Evolutionary conservation across 768 basidiomycete species (phyloP), one percentile per base, ranked within the genome.

Genomic region (Suillus placidus): DNA sequence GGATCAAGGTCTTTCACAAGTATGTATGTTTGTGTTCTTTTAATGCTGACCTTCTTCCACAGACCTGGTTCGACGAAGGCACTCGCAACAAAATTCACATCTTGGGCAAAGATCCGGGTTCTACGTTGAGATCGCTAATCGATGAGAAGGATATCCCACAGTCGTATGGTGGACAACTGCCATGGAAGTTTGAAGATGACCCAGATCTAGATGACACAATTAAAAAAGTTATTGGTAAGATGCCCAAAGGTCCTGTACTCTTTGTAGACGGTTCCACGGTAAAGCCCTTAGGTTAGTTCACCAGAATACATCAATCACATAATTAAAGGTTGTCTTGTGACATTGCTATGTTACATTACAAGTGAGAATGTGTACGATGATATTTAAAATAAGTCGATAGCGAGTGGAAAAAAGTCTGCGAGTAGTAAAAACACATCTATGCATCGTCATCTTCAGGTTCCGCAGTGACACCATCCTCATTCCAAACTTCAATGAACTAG

Each of bases 41-140:
- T 13, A 54, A 32, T 60, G 18, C 18, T 38, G 18, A 60, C 26
- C 18, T 60, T 30, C 18, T 7, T 8, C 54, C 51, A 8, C 69
- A 90, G 86, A 85, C 83, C 34, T 92, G 89, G 88, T 93, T 93
- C 74, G 93, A 94, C 72, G 88, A 90, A 73, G 86, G 85, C 51
- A 93, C 92, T 14, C 85, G 88, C 20, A 82, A 83, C 66, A 95
- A 95, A 80, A 88, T 95, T 38, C 86, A 89, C 71, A 82, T 95
- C 40, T 80, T 94, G 10, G 87, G 88, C 3, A 85, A 82, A 63
- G 84, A 89, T 63, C 84, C 86, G 4, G 85, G 84, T 5, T 72
- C 80, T 1, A 77, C 80, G 3, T 82, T 94, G 3, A 77, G 80
- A 14, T 79, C 81, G 18, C 79, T 91, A 49, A 83, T 87, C 60